Conservation (phyloP, 2,329 filamentous ascomycete species). For the Dactylellina leptospora region DNA sequence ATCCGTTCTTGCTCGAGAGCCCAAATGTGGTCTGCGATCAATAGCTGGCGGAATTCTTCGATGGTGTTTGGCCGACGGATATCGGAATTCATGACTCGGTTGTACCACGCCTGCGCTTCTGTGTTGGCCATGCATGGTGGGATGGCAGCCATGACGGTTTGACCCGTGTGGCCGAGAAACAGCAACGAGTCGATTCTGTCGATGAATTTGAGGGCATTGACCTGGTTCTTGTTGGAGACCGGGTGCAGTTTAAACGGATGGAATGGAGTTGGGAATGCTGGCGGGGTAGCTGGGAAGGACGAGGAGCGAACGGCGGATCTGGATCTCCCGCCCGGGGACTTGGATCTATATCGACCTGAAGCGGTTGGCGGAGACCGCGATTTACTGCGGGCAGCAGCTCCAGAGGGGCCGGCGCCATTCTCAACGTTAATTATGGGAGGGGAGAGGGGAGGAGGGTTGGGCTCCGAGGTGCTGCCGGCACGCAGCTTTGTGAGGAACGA, state of each 20-base stretch:
- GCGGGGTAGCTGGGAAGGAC: slow-evolving; percentile 38
- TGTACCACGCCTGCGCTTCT: slow-evolving; percentile 51
- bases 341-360: slow-evolving; percentile 30
- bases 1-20: slow-evolving; percentile 47
- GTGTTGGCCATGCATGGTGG: slow-evolving; percentile 51
- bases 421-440: slow-evolving; percentile 29
- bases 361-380: slow-evolving; percentile 45
- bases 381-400: slow-evolving; percentile 4
- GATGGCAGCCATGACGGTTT: slow-evolving; percentile 34
- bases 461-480: slow-evolving; percentile 16
- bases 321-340: slow-evolving; percentile 33
- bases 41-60: slow-evolving; percentile 45
- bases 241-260: slow-evolving; percentile 52
- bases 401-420: slow-evolving; percentile 16
- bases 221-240: slow-evolving; percentile 52
- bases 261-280: slow-evolving; percentile 51
- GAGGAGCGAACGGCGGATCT: slow-evolving; percentile 30
- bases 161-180: slow-evolving; percentile 46
- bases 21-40: slow-evolving; percentile 53
- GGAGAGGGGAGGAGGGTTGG: neutral
- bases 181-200: slow-evolving; percentile 51
- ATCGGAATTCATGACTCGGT: slow-evolving; percentile 44
- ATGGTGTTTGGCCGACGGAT: slow-evolving; percentile 39
- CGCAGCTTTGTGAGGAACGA: slow-evolving; percentile 46
- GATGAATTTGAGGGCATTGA: slow-evolving; percentile 53